phyloP scores from a whole-genome alignment of 1,284 basidiomycete species.

The Cerrena zonata region DNA sequence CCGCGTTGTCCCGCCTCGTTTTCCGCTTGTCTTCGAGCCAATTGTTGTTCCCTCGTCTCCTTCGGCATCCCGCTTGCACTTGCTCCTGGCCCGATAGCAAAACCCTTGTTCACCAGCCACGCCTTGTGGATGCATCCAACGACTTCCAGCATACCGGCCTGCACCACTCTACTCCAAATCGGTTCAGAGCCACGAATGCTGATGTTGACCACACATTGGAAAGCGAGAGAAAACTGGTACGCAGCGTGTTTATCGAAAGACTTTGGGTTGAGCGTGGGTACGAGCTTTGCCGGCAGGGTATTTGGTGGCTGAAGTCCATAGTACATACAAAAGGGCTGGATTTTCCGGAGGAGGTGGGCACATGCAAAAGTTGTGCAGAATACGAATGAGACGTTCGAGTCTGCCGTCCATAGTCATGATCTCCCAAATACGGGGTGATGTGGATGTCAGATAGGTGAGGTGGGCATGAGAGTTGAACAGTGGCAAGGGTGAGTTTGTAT shows the following conservation, averaged over 20 bases:
- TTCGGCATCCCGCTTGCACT: constrained; percentile 58
- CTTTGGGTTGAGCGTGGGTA: constrained; percentile 60
- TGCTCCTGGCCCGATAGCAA: constrained; percentile 66
- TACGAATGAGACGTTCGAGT: constrained; percentile 89
- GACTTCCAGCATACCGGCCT: constrained; percentile 91
- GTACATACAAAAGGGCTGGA: constrained; percentile 63
- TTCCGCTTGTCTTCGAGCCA: constrained; percentile 51
- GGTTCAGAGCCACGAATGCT: constrained; percentile 94
- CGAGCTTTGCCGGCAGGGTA: constrained; percentile 45
- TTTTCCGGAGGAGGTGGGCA: constrained; percentile 73
- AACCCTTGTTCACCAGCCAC: constrained; percentile 81
- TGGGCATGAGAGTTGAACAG: constrained; percentile 96
- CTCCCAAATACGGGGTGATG: constrained; percentile 94
- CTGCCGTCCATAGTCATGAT: constrained; percentile 98
- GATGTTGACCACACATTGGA: constrained; percentile 97
- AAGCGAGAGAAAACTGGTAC: constrained; percentile 84
- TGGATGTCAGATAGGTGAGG: constrained; percentile 94
- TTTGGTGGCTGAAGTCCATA: constrained; percentile 64
- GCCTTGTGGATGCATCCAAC: constrained; percentile 92
- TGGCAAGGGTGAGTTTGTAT: constrained; percentile 85
- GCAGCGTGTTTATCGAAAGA: constrained; percentile 78
- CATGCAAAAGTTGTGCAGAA: constrained; percentile 82
- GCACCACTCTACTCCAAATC: constrained; percentile 88
- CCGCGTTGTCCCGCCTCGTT: constrained; percentile 51
- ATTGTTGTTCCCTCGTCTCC: constrained; percentile 66